Percentiles rank a stretch among this genome's conserved stretches.
phyloP scores from a whole-genome alignment of 148 eudicot species.

The Fagopyrum esculentum region DNA sequence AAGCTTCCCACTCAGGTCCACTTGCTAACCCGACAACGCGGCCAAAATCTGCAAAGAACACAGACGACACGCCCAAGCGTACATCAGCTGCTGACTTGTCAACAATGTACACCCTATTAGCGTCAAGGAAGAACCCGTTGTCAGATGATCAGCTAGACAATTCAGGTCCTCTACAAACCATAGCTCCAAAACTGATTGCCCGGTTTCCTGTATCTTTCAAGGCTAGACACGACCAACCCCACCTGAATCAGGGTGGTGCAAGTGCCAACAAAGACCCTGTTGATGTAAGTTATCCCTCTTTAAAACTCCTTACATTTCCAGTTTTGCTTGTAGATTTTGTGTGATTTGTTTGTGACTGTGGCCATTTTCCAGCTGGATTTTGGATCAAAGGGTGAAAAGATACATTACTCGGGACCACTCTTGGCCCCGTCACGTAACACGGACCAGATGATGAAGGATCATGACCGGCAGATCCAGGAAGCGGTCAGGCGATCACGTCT shows the following conservation, averaged over 20 bases:
- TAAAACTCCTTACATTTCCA: background rate
- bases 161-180: slow-evolving; percentile 35
- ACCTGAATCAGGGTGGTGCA: slow-evolving; percentile 23
- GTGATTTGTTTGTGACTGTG: background rate
- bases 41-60: slow-evolving; percentile 58
- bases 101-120: slow-evolving; percentile 35
- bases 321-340: too few species aligned
- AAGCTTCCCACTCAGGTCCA: slow-evolving; percentile 92
- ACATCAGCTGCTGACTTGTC: slow-evolving; percentile 48
- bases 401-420: slow-evolving; percentile 92
- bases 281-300: slow-evolving; percentile 43
- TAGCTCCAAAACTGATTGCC: slow-evolving; percentile 46
- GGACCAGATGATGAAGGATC: slow-evolving; percentile 86
- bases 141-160: slow-evolving; percentile 54
- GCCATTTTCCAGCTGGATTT: slow-evolving; percentile 50
- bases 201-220: slow-evolving; percentile 78
- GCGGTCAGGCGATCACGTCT: slow-evolving; percentile 75
- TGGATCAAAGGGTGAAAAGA: slow-evolving; percentile 77
- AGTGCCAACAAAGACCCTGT: slow-evolving; percentile 45
- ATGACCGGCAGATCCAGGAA: slow-evolving; percentile 82
- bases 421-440: slow-evolving; percentile 74
- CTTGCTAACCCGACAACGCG: slow-evolving; percentile 63
- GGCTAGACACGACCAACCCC: slow-evolving; percentile 38
- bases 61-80: slow-evolving; percentile 53
- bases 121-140: slow-evolving; percentile 52